Base-by-base conservation (phyloP, 306 rosid species). In the Aeschynomene evenia region DNA sequence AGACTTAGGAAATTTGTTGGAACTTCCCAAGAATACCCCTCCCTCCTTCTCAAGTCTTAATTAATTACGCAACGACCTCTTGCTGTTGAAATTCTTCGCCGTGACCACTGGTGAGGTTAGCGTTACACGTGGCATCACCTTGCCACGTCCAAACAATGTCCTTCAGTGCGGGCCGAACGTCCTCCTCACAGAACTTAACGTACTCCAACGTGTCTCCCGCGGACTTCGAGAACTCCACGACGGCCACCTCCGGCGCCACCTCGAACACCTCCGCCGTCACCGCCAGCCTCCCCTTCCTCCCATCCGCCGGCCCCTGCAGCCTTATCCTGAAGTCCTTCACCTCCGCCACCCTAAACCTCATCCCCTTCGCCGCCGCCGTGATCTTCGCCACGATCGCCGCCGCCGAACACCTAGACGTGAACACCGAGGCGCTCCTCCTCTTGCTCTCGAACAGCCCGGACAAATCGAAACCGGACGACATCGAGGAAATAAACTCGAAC, bases 91-190 rank as follows among this genome's bases (percentile, higher is more conserved):
- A 52, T 42, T 53, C 82, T 28, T 72, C 82, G 26, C 75, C 63
- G 21, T 22, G 18, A 33, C 63, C 53, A 29, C 24, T 55, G 15
- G 42, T 1, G 36, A 59, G 7, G 51, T 23, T 54, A 28, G 55
- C 19, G 29, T 71, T 45, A 37, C 79, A 46, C 42, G 40, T 57
- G 24, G 57, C 62, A 63, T 87, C 95, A 16, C 92, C 95, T 74
- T 88, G 89, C 97, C 97, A 91, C 23, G 89, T 84, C 97, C 95
- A 91, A 6, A 91, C 97, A 13, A 91, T 84, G 81, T 91, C 97
- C 71, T 84, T 86, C 79, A 91, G 34, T 4, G 87, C 86, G 7
- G 97, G 84, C 81, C 97, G 72, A 16, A 91, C 86, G 22, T 78
- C 87, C 16, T 86, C 87, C 9, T 86, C 90, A 42, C 84, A 91